These are phyloP conservation scores for Termitomyces sp. DNA, from an alignment of 768 basidiomycete species.

Conservation along the genomic window DNA sequence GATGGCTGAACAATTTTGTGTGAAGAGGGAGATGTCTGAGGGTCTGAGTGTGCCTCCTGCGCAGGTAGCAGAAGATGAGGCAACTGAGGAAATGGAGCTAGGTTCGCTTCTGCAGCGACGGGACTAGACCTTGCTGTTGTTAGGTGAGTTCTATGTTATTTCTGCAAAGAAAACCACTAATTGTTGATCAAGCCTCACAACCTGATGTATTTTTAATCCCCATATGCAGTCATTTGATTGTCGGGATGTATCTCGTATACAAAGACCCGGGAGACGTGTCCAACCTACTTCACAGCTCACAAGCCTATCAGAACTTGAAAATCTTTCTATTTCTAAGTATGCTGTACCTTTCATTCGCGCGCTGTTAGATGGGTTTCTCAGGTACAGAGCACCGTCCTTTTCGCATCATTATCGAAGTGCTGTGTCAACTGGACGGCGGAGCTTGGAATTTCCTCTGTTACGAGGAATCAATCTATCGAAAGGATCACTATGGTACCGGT, in stretches of 20 bases:
- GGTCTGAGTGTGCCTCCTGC: constrained; percentile 55
- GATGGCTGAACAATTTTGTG: constrained; percentile 86
- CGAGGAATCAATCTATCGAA: neutral
- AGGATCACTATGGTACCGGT: neutral
- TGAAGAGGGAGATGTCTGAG: constrained; percentile 84
- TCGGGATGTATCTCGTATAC: neutral
- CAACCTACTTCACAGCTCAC: neutral
- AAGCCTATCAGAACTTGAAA: neutral
- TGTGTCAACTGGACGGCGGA: neutral
- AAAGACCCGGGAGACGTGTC: constrained; percentile 5
- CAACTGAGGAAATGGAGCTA: constrained; percentile 57
- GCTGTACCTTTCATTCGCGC: neutral
- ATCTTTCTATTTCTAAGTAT: neutral
- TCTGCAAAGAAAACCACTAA: neutral
- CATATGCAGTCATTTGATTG: neutral
- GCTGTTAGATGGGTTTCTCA: neutral
- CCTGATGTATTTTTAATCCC: constrained; percentile 9
- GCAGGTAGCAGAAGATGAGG: constrained; percentile 46
- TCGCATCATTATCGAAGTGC: neutral
- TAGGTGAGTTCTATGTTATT: neutral
- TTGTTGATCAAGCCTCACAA: constrained; percentile 4
- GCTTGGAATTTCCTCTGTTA: neutral
- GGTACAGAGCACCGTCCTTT: neutral
- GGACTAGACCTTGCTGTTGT: constrained; percentile 22
- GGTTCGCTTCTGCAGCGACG: constrained; percentile 32